Conservation (phyloP, 1,284 basidiomycete species). For the Porodaedalea pini region DNA sequence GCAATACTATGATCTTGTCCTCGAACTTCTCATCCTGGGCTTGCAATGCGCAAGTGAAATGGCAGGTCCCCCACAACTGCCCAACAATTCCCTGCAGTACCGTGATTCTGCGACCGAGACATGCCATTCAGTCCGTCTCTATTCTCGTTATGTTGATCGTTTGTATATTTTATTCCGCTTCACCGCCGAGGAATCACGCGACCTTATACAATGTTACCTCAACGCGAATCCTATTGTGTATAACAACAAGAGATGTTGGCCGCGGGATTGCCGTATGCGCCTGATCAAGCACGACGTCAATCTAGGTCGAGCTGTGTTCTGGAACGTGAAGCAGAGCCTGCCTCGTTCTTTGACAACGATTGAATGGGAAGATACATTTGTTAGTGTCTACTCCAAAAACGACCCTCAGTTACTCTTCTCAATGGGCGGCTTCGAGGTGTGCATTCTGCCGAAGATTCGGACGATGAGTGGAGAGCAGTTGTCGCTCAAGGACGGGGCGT, state of each 20-base stretch:
- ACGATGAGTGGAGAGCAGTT: constrained; percentile 95
- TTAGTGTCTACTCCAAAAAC: constrained; percentile 95
- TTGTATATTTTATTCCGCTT: constrained; percentile 97
- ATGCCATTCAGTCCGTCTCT: constrained; percentile 90
- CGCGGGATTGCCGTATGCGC: constrained; percentile 97
- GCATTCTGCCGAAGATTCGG: constrained; percentile 93
- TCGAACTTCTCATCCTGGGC: constrained; percentile 90
- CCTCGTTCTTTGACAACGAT: constrained; percentile 97
- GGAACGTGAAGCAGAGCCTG: constrained; percentile 98
- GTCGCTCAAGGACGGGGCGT: constrained; percentile 94
- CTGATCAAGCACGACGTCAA: constrained; percentile 99
- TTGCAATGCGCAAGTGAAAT: constrained; percentile 94
- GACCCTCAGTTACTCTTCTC: constrained; percentile 98
- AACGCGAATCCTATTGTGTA: constrained; percentile 98
- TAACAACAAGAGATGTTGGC: constrained; percentile 99
- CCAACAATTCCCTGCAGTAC: constrained; percentile 96
- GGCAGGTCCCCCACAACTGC: constrained; percentile 94
- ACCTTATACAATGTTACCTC: constrained; percentile 96
- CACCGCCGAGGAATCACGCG: constrained; percentile 95
- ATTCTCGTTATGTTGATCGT: constrained; percentile 91
- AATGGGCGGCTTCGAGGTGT: constrained; percentile 97
- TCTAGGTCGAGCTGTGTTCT: constrained; percentile 95
- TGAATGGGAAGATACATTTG: constrained; percentile 97
- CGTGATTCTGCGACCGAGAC: constrained; percentile 91
- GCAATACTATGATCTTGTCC: constrained; percentile 91